Evolutionary conservation across 352 stramenopile genomes (phyloP).

Genomic region (Pythium aquatile): DNA sequence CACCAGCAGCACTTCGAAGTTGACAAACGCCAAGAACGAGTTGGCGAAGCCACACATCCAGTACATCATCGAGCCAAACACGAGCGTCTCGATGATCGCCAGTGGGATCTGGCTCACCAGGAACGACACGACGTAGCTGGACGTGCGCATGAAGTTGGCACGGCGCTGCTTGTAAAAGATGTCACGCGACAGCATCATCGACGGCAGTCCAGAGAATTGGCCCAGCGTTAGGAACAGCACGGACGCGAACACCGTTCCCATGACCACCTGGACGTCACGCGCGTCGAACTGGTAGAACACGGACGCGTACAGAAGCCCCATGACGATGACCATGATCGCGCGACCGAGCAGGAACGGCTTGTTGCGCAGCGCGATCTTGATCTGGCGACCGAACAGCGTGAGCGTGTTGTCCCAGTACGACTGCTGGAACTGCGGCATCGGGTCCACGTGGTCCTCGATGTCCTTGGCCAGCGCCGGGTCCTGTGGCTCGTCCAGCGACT

Average conservation of each 20-base stretch:
- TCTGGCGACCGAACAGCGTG: conserved; percentile 33
- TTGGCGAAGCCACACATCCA: conserved; percentile 59
- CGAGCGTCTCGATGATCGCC: conserved; percentile 44
- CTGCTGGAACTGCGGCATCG: conserved; percentile 29
- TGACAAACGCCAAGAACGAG: conserved; percentile 22
- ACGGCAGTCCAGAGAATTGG: conserved; percentile 52
- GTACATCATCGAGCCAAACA: conserved; percentile 82
- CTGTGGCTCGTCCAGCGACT: conserved; percentile 13
- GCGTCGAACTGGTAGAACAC: conserved; percentile 32
- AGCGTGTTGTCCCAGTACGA: conserved; percentile 17
- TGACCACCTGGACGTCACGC: conserved; percentile 25
- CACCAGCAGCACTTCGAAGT: conserved; percentile 62
- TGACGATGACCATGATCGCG: conserved; percentile 25
- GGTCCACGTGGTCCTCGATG: conserved; percentile 15
- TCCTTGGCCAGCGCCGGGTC: conserved; percentile 12
- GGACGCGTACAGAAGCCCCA: conserved; percentile 26
- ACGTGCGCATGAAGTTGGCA: conserved; percentile 58
- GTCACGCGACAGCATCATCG: conserved; percentile 44
- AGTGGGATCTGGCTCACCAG: conserved; percentile 29
- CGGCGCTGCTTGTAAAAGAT: conserved; percentile 70
- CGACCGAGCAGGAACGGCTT: conserved; percentile 24
- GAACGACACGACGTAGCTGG: conserved; percentile 50
- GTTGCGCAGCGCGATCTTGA: conserved; percentile 40
- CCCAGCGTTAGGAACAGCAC: conserved; percentile 61
- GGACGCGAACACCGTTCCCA: conserved; percentile 63